phyloP scores from a whole-genome alignment of 2,329 filamentous ascomycete genomes.

The Hypoxylon sp. region DNA sequence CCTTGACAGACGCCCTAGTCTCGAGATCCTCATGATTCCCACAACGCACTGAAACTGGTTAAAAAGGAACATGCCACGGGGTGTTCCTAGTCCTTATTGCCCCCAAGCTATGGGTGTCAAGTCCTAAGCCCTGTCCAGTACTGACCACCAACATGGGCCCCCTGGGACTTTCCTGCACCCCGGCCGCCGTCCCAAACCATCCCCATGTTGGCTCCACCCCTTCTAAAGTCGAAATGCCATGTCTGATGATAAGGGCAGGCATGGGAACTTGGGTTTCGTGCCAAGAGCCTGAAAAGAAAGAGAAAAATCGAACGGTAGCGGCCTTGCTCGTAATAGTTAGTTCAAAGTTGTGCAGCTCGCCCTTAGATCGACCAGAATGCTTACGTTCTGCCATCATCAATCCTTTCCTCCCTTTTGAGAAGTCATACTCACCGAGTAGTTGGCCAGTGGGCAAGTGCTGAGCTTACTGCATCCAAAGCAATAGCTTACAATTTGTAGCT shows the following conservation, averaged over 20 bases:
- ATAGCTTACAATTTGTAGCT: slow-evolving; percentile 33
- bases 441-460: slow-evolving; percentile 33
- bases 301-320: slow-evolving; percentile 35
- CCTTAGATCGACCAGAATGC: slow-evolving; percentile 28
- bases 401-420: slow-evolving; percentile 27
- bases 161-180: slow-evolving; percentile 46
- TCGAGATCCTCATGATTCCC: slow-evolving; percentile 32
- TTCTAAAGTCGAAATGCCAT: slow-evolving; percentile 33
- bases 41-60: slow-evolving; percentile 34
- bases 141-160: slow-evolving; percentile 42
- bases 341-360: slow-evolving; percentile 22
- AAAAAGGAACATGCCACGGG: slow-evolving; percentile 40
- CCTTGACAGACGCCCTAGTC: slow-evolving; percentile 30
- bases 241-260: slow-evolving; percentile 44
- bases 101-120: slow-evolving; percentile 42
- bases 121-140: slow-evolving; percentile 46
- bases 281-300: slow-evolving; percentile 38
- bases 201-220: slow-evolving; percentile 43
- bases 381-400: slow-evolving; percentile 32
- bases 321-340: slow-evolving; percentile 28
- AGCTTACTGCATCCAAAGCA: slow-evolving; percentile 37
- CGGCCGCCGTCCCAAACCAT: slow-evolving; percentile 44
- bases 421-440: slow-evolving; percentile 25
- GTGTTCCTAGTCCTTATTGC: slow-evolving; percentile 36
- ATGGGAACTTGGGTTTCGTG: slow-evolving; percentile 38